Evolutionary conservation across 179 eudicot genomes (phyloP).

Genomic region (Corrigiola litoralis): DNA sequence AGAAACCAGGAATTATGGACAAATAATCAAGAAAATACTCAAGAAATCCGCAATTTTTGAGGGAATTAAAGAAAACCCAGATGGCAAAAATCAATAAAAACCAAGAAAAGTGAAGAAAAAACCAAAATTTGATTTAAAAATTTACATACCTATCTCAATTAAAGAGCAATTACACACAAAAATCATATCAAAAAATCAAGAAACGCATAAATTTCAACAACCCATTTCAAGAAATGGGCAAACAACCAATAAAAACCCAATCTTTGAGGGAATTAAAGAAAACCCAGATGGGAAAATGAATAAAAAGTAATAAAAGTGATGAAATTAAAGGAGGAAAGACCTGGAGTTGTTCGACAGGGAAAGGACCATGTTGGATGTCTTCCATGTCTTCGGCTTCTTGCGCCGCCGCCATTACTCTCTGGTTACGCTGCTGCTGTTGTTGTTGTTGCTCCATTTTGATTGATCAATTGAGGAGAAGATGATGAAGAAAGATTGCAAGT

Average conservation of each 20-base stretch:
- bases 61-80: conserved; percentile 9
- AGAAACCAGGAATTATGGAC: background rate
- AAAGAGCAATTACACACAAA: background rate
- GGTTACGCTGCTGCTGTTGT: conserved; percentile 56
- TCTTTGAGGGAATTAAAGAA: background rate
- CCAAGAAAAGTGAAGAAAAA: too few relatives aligned
- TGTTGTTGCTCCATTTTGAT: background rate
- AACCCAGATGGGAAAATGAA: conserved; percentile 14
- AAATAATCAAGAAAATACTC: background rate
- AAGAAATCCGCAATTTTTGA: background rate
- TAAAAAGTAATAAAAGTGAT: background rate
- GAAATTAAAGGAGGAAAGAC: conserved; percentile 17
- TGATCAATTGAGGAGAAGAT: background rate
- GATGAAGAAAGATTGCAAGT: background rate
- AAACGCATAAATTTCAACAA: too few relatives aligned
- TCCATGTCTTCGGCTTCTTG: conserved; percentile 48
- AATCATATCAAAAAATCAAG: background rate
- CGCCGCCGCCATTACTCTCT: conserved; percentile 32
- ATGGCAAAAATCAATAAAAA: too few relatives aligned
- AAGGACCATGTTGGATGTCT: conserved; percentile 77
- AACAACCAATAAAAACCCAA: background rate
- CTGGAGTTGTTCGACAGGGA: conserved; percentile 88
- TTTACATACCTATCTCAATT: background rate
- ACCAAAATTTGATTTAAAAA: too few relatives aligned
- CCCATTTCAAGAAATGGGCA: background rate